Conservation (phyloP, 2,329 filamentous ascomycete genomes). For the Alternaria atra region DNA sequence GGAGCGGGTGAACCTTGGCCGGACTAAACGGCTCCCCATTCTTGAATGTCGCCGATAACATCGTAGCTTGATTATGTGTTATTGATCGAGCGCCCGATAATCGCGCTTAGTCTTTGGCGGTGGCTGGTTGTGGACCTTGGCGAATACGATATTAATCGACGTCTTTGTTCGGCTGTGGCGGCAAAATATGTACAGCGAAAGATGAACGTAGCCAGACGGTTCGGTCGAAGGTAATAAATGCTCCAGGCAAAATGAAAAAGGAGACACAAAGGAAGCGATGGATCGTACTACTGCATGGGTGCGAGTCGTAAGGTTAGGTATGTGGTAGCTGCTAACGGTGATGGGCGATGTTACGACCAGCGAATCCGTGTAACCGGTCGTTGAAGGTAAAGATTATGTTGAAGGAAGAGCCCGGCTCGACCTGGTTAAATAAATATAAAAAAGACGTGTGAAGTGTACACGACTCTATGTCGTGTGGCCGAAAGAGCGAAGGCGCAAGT, state of each 20-base stretch:
- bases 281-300: slow-evolving; percentile 45
- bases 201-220: slow-evolving; percentile 47
- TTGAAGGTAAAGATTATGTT: slow-evolving; percentile 18
- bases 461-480: slow-evolving; percentile 36
- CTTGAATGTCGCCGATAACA: slow-evolving; percentile 33
- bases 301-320: slow-evolving; percentile 27
- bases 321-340: slow-evolving; percentile 26
- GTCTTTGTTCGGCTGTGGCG: slow-evolving; percentile 11
- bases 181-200: slow-evolving; percentile 28
- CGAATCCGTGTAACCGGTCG: slow-evolving; percentile 25
- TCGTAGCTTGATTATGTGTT: slow-evolving; percentile 18
- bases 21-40: slow-evolving; percentile 47
- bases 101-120: slow-evolving; percentile 1
- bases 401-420: slow-evolving; percentile 47
- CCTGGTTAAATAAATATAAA: slow-evolving; percentile 26
- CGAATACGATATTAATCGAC: slow-evolving; percentile 11
- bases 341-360: slow-evolving; percentile 13
- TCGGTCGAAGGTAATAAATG: slow-evolving; percentile 28
- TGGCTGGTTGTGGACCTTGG: slow-evolving; percentile 15
- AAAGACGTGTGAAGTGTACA: slow-evolving; percentile 20
- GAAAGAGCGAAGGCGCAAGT: slow-evolving; percentile 24
- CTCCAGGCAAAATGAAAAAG: slow-evolving; percentile 34
- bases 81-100: not conserved
- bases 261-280: slow-evolving; percentile 24
- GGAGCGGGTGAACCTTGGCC: slow-evolving; percentile 45